These are phyloP conservation scores for Bipolaris cookei DNA, from an alignment of 2,329 filamentous ascomycete genomes.

Conservation along the genomic window DNA sequence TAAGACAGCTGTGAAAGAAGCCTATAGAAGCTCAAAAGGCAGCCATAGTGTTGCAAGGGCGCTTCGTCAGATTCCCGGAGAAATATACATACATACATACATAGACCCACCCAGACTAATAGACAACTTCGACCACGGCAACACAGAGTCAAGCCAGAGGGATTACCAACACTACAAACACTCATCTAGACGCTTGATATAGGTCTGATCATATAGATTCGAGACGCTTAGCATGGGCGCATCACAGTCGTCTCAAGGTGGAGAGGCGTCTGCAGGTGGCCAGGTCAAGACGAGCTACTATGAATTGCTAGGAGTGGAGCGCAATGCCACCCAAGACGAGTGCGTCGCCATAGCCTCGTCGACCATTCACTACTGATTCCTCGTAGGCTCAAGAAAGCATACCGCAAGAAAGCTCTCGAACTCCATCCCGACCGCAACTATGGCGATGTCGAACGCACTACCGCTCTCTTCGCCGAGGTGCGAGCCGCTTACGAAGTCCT, in stretches of 20 bases:
- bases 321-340: conserved; percentile 80
- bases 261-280: conserved; percentile 28
- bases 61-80: not conserved
- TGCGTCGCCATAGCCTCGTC: conserved; percentile 50
- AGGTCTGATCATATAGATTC: not conserved
- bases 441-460: conserved; percentile 82
- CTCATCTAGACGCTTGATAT: conserved; percentile 4
- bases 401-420: conserved; percentile 87
- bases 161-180: conserved; percentile 15
- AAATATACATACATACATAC: not conserved
- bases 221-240: conserved; percentile 51
- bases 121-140: conserved; percentile 1
- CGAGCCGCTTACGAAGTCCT: conserved; percentile 96
- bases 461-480: conserved; percentile 85
- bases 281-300: conserved; percentile 79
- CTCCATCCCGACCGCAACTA: conserved; percentile 95
- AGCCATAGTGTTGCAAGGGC: not conserved
- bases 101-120: conserved; percentile 8
- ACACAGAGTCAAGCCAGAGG: conserved; percentile 7
- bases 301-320: conserved; percentile 76
- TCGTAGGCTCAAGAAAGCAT: conserved; percentile 85
- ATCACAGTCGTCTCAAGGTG: conserved; percentile 51
- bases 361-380: not conserved
- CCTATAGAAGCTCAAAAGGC: not conserved
- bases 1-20: not conserved